phyloP scores from a whole-genome alignment of 768 basidiomycete genomes.

The Kwoniella sp. region DNA sequence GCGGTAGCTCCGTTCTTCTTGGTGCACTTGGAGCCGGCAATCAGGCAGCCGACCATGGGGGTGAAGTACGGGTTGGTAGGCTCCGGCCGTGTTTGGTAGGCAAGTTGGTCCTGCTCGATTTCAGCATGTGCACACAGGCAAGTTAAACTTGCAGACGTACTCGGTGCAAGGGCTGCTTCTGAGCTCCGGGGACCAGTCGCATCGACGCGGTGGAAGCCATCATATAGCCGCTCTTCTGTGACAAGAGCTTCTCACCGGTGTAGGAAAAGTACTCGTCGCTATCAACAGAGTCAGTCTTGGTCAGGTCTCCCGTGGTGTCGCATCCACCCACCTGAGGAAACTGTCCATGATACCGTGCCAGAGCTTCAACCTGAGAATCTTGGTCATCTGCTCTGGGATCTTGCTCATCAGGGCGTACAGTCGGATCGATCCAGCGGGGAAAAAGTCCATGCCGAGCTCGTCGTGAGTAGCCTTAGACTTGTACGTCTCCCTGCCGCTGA shows the following conservation, averaged over 20 bases:
- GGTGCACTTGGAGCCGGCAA: slow-evolving; percentile 17
- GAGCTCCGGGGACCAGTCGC: slow-evolving; percentile 13
- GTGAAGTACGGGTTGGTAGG: slow-evolving; percentile 11
- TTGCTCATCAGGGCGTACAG: slow-evolving; percentile 13
- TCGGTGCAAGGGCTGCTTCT: slow-evolving; percentile 15
- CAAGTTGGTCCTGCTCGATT: slow-evolving; percentile 9
- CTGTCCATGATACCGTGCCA: slow-evolving; percentile 19
- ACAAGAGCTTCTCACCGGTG: slow-evolving; percentile 14
- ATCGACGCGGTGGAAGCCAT: slow-evolving; percentile 14
- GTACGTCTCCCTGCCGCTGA: slow-evolving; percentile 4
- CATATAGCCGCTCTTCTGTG: slow-evolving; percentile 21
- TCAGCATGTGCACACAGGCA: background rate
- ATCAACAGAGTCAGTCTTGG: background rate
- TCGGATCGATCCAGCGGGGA: slow-evolving; percentile 16
- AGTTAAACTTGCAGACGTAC: background rate
- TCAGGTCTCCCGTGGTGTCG: background rate
- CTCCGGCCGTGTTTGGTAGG: slow-evolving; percentile 13
- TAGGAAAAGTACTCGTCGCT: slow-evolving; percentile 20
- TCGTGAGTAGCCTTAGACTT: slow-evolving; percentile 16
- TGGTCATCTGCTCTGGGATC: slow-evolving; percentile 8
- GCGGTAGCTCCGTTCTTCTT: slow-evolving; percentile 16
- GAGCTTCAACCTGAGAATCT: slow-evolving; percentile 10
- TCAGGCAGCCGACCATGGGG: slow-evolving; percentile 18
- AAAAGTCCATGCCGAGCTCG: slow-evolving; percentile 24
- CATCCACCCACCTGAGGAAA: slow-evolving; percentile 12